phyloP scores from a whole-genome alignment of 345 rosid species.

The Eucalyptus urophylla region DNA sequence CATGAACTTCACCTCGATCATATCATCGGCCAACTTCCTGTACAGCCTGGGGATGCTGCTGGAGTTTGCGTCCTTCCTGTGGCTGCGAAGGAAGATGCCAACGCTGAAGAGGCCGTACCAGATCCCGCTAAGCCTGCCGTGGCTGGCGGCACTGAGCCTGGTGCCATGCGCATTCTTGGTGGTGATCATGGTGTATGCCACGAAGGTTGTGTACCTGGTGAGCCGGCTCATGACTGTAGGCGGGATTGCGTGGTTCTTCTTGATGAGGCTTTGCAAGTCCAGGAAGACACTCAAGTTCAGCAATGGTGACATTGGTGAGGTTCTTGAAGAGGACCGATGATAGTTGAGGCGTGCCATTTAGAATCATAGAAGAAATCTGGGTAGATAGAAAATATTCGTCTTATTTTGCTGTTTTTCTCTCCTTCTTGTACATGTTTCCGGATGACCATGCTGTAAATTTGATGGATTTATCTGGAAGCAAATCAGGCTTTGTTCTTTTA shows the following conservation, averaged over 20 bases:
- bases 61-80: slow-evolving; percentile 59
- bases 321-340: background rate
- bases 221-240: slow-evolving; percentile 51
- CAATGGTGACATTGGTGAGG: background rate
- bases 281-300: background rate
- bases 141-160: slow-evolving; percentile 42
- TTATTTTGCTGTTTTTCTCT: background rate
- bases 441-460: background rate
- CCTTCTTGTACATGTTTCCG: background rate
- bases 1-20: slow-evolving; percentile 39
- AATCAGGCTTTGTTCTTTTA: no score
- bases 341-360: background rate
- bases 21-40: slow-evolving; percentile 55
- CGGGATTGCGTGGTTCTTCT: slow-evolving; percentile 24
- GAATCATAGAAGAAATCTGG: background rate
- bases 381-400: background rate
- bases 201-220: slow-evolving; percentile 41
- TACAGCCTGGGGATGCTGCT: slow-evolving; percentile 68
- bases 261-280: background rate
- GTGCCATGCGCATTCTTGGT: slow-evolving; percentile 52
- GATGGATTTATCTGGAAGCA: no score
- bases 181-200: slow-evolving; percentile 38
- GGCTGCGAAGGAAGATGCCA: slow-evolving; percentile 50
- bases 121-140: slow-evolving; percentile 40
- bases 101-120: slow-evolving; percentile 38